Conservation (phyloP, 331 rosid species). For the Spiraea crenata region DNA sequence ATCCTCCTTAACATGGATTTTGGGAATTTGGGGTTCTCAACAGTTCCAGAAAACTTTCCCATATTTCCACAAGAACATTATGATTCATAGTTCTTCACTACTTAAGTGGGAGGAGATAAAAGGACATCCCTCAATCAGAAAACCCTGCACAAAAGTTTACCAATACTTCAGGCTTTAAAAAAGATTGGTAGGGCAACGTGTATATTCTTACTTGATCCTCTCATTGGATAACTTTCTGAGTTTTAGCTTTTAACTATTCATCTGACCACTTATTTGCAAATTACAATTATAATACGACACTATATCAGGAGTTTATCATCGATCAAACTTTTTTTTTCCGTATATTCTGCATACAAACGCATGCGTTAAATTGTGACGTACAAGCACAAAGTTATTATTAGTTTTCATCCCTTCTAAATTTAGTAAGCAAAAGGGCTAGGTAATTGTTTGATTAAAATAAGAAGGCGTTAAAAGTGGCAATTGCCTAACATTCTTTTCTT, state of each 20-base stretch:
- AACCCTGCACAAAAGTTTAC: constrained; percentile 23
- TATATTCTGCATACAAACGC: too few relatives aligned
- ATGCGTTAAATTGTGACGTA: too few relatives aligned
- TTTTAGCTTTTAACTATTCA: background rate
- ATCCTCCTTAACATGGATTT: background rate
- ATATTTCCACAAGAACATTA: constrained; percentile 38
- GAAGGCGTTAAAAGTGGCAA: background rate
- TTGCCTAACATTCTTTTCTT: constrained; percentile 4
- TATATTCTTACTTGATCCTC: constrained; percentile 22
- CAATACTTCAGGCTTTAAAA: constrained; percentile 24
- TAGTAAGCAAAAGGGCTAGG: background rate
- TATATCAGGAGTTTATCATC: too few relatives aligned
- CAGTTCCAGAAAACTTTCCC: constrained; percentile 31
- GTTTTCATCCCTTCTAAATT: background rate
- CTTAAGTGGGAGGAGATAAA: constrained; percentile 5
- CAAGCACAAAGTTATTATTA: too few relatives aligned
- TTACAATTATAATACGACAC: too few relatives aligned
- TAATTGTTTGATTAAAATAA: background rate
- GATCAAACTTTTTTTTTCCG: too few relatives aligned
- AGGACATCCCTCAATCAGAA: constrained; percentile 27
- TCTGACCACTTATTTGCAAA: background rate
- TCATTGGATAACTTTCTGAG: constrained; percentile 1
- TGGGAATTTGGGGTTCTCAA: background rate
- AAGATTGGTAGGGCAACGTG: constrained; percentile 22
- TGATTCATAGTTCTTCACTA: constrained; percentile 26